Conservation (phyloP, 2,329 filamentous ascomycete genomes). For the Beauveria medogensis region DNA sequence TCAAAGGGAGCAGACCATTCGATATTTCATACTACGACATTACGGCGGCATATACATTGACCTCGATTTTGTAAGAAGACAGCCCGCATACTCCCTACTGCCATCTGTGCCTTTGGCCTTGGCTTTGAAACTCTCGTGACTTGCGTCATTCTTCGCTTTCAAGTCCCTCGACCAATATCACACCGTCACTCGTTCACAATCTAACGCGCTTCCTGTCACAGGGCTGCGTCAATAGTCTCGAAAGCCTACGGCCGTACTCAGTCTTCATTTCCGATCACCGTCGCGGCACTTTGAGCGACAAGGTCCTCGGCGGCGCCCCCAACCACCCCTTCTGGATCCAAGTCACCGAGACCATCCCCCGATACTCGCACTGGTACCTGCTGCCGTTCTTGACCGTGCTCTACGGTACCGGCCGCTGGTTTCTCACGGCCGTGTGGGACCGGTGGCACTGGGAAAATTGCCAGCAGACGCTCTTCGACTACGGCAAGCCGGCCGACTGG, state of each 20-base stretch:
- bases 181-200: background rate
- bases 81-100: background rate
- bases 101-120: too few relatives aligned
- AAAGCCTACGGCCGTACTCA: background rate
- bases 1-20: conserved; percentile 62
- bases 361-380: background rate
- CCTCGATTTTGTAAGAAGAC: conserved; percentile 18
- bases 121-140: background rate
- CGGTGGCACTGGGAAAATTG: conserved; percentile 1
- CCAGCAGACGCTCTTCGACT: background rate
- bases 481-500: background rate
- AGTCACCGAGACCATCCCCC: conserved; percentile 5
- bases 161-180: background rate
- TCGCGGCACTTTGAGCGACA: conserved; percentile 1
- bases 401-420: conserved; percentile 8
- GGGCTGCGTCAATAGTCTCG: conserved; percentile 6
- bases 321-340: conserved; percentile 4
- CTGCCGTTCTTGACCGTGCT: background rate
- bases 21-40: conserved; percentile 65
- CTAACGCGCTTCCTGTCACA: background rate
- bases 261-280: conserved; percentile 1
- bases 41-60: conserved; percentile 71
- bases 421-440: conserved; percentile 4
- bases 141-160: too few relatives aligned
- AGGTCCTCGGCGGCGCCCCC: background rate